These are phyloP conservation scores for Scutellaria barbata DNA, from an alignment of 257 asterid genomes.

Conservation along the genomic window DNA sequence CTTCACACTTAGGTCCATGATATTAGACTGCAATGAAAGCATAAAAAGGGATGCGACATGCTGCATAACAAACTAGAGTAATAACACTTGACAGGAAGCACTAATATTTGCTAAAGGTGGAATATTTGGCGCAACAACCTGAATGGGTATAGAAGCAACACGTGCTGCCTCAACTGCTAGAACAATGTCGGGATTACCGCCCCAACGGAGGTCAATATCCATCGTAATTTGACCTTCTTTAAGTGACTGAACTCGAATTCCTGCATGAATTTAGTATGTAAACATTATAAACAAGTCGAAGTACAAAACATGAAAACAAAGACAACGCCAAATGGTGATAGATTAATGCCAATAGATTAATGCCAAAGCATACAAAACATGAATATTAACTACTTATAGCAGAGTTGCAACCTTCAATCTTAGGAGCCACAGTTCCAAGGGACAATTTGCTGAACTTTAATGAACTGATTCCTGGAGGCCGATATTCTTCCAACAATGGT, in stretches of 20 bases:
- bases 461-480: conserved; percentile 87
- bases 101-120: conserved; percentile 17
- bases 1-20: conserved; percentile 1
- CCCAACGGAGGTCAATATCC: conserved; percentile 98
- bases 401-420: conserved; percentile 75
- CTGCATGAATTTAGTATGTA: conserved; percentile 53
- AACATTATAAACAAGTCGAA: conserved; percentile 21
- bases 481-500: conserved; percentile 90
- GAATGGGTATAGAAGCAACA: conserved; percentile 94
- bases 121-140: conserved; percentile 53
- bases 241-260: conserved; percentile 96
- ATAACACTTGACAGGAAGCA: neutral
- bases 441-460: conserved; percentile 86
- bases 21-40: neutral
- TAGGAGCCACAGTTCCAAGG: conserved; percentile 97
- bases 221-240: conserved; percentile 93
- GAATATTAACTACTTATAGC: conserved; percentile 11
- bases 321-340: neutral
- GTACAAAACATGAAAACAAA: conserved; percentile 14
- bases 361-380: conserved; percentile 5
- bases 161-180: conserved; percentile 93
- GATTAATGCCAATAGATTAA: conserved; percentile 9
- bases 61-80: conserved; percentile 11
- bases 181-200: conserved; percentile 94
- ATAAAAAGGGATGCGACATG: neutral